These are phyloP conservation scores for Pseudocercospora vitis DNA, from an alignment of 2,329 filamentous ascomycete genomes.

Conservation along the genomic window DNA sequence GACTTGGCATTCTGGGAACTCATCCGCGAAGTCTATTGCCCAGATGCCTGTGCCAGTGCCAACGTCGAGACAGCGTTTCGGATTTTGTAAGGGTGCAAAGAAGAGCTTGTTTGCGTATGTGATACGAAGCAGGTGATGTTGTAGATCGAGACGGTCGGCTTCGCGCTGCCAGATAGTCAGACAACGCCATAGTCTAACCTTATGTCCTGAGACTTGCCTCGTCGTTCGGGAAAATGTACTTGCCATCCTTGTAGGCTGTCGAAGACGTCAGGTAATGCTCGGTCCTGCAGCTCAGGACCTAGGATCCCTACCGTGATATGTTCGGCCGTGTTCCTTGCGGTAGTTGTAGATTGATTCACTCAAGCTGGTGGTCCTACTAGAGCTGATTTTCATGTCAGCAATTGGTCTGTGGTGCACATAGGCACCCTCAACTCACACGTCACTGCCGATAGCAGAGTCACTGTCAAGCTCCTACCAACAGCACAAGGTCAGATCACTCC, in stretches of 20 bases:
- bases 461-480: slow-evolving; percentile 31
- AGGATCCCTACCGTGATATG: slow-evolving; percentile 42
- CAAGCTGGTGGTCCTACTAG: slow-evolving; percentile 38
- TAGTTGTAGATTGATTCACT: slow-evolving; percentile 41
- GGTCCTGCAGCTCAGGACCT: no score
- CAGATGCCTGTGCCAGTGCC: slow-evolving; percentile 58
- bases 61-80: slow-evolving; percentile 50
- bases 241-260: slow-evolving; percentile 42
- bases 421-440: slow-evolving; percentile 31
- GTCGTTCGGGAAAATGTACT: slow-evolving; percentile 46
- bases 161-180: slow-evolving; percentile 32
- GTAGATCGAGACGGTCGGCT: slow-evolving; percentile 41
- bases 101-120: slow-evolving; percentile 48
- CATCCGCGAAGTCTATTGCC: slow-evolving; percentile 55
- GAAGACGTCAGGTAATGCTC: slow-evolving; percentile 10
- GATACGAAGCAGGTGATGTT: slow-evolving; percentile 51
- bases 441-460: slow-evolving; percentile 40
- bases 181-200: slow-evolving; percentile 24
- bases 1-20: slow-evolving; percentile 44
- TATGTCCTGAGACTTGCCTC: slow-evolving; percentile 31
- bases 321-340: slow-evolving; percentile 40
- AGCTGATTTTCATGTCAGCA: slow-evolving; percentile 26
- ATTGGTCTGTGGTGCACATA: not conserved
- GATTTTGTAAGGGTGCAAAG: slow-evolving; percentile 46
- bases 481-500: slow-evolving; percentile 20